Evolutionary conservation across 306 rosid genomes (phyloP), one percentile per base, ranked within the genome.

Genomic region (Corylus avellana): DNA sequence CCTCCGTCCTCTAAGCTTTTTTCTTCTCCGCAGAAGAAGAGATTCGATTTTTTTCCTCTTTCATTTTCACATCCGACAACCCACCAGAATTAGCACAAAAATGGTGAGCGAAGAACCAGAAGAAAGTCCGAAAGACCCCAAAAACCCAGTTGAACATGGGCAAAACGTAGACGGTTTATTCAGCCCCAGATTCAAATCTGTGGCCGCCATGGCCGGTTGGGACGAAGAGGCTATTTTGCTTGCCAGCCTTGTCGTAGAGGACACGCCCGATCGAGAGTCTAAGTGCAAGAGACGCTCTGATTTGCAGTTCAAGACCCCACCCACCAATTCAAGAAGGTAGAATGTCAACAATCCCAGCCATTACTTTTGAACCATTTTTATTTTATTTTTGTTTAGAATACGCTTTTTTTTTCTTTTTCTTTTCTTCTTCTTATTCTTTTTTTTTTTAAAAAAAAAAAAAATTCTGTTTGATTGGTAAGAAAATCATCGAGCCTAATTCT

Each of bases 121-220:
- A 42, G 80, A 54, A 32, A 89, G 74, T 74, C 88, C 87, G 1
- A 51, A 46, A 54, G 82, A 78, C 78, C 80, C 74, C 5, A 87
- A 77, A 74, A 75, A 61, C 12, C 61, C 75, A 11, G 22, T 44
- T 16, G 81, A 77, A 18, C 81, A 64, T 77, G 87, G 82, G 48
- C 78, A 85, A 76, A 80, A 53, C 66, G 5, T 2, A 48, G 77
- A 62, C 9, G 47, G 72, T 37, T 17, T 91, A 4, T 70, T 96
- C 66, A 93, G 93, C 80, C 97, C 99, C 10, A 80, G 94, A 78
- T 93, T 96, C 90, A 96, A 89, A 85, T 91, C 98, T 4, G 93
- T 80, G 14, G 97, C 97, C 7, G 96, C 99, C 75, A 84, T 89
- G 93, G 99, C 99, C 20, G 99, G 98, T 58, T 96, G 98, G 99